A percentile compares a stretch with the other conserved stretches of the same genome.
Evolutionary conservation across 2,329 filamentous ascomycete genomes (phyloP).

Genomic region (Diaporthe ampelina): DNA sequence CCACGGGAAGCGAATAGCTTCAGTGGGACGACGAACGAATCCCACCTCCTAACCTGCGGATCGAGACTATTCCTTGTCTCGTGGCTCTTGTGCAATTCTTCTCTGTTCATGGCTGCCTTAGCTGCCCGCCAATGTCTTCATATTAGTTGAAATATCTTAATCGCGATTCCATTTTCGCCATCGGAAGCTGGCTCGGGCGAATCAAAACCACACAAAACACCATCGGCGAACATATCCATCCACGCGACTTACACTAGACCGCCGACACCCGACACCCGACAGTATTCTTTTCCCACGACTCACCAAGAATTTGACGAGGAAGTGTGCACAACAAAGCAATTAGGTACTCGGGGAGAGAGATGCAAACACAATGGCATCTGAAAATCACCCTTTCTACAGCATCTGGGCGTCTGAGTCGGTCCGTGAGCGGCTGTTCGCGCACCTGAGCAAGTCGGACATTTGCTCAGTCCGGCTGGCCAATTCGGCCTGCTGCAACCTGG

Average conservation of each 20-base stretch:
- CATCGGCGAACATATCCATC: background rate
- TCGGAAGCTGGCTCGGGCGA: slow-evolving; percentile 35
- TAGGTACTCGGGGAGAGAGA: slow-evolving; percentile 45
- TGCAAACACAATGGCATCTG: slow-evolving; percentile 67
- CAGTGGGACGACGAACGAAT: slow-evolving; percentile 40
- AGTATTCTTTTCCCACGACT: too few species aligned
- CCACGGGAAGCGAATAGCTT: slow-evolving; percentile 42
- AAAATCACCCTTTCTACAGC: slow-evolving; percentile 66
- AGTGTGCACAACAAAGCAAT: slow-evolving; percentile 21
- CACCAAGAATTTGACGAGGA: background rate
- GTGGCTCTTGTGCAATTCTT: slow-evolving; percentile 32
- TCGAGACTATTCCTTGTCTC: slow-evolving; percentile 30
- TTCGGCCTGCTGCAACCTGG: slow-evolving; percentile 78
- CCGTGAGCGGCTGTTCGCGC: slow-evolving; percentile 64
- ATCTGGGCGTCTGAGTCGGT: slow-evolving; percentile 67
- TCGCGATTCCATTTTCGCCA: slow-evolving; percentile 32
- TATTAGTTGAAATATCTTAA: slow-evolving; percentile 32
- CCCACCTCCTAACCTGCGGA: slow-evolving; percentile 35
- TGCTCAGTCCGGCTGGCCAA: slow-evolving; percentile 75
- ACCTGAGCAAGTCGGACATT: slow-evolving; percentile 65
- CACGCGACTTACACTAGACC: slow-evolving; percentile 1
- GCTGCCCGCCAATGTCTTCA: slow-evolving; percentile 25
- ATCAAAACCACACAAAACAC: background rate
- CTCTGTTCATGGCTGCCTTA: slow-evolving; percentile 34
- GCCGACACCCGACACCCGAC: background rate